These are phyloP conservation scores for Picea sitchensis DNA, from an alignment of 75 land plant species.

Conservation along the genomic window DNA sequence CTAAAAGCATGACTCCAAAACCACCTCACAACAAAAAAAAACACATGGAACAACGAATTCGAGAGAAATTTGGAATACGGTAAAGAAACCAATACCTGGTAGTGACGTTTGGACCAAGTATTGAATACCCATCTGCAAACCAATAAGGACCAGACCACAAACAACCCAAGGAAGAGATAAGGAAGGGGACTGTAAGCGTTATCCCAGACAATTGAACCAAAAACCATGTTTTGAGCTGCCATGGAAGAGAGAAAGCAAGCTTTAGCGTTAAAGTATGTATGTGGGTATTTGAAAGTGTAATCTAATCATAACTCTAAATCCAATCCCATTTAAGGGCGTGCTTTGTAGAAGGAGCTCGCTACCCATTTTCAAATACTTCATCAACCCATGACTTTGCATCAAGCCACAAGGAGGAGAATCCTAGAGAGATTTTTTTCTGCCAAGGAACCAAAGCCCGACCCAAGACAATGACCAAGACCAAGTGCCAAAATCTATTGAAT, in stretches of 20 bases:
- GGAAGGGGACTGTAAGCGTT: slow-evolving; percentile 64
- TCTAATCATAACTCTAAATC: background rate
- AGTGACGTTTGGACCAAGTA: slow-evolving; percentile 73
- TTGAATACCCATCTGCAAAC: slow-evolving; percentile 65
- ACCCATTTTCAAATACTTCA: background rate
- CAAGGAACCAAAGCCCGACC: too few relatives aligned
- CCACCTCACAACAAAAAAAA: too few relatives aligned
- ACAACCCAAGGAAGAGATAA: slow-evolving; percentile 56
- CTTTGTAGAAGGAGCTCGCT: background rate
- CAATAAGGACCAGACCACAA: slow-evolving; percentile 53
- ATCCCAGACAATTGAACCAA: background rate
- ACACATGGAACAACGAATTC: too few relatives aligned
- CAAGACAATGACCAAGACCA: too few relatives aligned
- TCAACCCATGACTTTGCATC: too few relatives aligned
- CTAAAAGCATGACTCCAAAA: too few relatives aligned
- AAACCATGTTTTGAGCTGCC: slow-evolving; percentile 3
- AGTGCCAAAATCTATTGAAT: too few relatives aligned
- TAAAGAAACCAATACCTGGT: slow-evolving; percentile 48
- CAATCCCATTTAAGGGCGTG: background rate
- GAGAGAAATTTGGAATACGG: too few relatives aligned
- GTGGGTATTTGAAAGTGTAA: background rate
- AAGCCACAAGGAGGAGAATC: background rate
- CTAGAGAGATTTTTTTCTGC: too few relatives aligned
- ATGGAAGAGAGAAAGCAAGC: slow-evolving; percentile 43
- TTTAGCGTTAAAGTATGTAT: background rate